Evolutionary conservation across 1,284 basidiomycete genomes (phyloP).

Genomic region (Cutaneotrichosporon cavernicola): DNA sequence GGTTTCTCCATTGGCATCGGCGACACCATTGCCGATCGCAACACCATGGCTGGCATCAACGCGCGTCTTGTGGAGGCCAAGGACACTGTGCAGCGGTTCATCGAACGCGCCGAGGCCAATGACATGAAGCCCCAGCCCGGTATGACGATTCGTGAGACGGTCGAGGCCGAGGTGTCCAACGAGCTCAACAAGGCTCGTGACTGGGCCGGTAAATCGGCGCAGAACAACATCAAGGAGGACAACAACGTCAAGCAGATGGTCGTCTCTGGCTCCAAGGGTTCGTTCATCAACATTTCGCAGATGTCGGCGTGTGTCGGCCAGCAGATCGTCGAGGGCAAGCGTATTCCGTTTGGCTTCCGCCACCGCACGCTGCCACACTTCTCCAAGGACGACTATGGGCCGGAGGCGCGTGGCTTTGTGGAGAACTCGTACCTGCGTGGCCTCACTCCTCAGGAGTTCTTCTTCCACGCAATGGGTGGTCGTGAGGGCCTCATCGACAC

Average conservation of each 20-base stretch:
- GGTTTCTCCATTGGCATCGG: conserved; percentile 99
- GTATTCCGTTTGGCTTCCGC: conserved; percentile 97
- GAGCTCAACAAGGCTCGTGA: conserved; percentile 96
- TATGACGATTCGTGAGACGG: conserved; percentile 99
- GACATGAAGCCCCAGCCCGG: conserved; percentile 83
- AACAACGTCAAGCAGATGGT: conserved; percentile 99
- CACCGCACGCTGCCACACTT: conserved; percentile 97
- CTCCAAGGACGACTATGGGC: conserved; percentile 98
- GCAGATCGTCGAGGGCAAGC: conserved; percentile 95
- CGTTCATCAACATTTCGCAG: conserved; percentile 99
- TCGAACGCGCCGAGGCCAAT: conserved; percentile 77
- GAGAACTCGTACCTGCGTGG: conserved; percentile 99
- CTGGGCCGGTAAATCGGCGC: conserved; percentile 88
- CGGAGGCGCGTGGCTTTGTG: conserved; percentile 97
- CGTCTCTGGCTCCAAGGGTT: conserved; percentile 96
- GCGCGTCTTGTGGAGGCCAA: conserved; percentile 81
- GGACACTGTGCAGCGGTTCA: conserved; percentile 67
- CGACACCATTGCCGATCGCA: conserved; percentile 91
- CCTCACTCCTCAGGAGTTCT: conserved; percentile 96
- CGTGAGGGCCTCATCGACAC: conserved; percentile 99
- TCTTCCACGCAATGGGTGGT: conserved; percentile 99
- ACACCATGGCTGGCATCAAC: conserved; percentile 84
- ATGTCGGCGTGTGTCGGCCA: conserved; percentile 99
- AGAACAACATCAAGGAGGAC: conserved; percentile 93
- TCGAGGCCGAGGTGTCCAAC: conserved; percentile 88